Evolutionary conservation across 768 basidiomycete species (phyloP).

Genomic region (Lyophyllum atratum): DNA sequence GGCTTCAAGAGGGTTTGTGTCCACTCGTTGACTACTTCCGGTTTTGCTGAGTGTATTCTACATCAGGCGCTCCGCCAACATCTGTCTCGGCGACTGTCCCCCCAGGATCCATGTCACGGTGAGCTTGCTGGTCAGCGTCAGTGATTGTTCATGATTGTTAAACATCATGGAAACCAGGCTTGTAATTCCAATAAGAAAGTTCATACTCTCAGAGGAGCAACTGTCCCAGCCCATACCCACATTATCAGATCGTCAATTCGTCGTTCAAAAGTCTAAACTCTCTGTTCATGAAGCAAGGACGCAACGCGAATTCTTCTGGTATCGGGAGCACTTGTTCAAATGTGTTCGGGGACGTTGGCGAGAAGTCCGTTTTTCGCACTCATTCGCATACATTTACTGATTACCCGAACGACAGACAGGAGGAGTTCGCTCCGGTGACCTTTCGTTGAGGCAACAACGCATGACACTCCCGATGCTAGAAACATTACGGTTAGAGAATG

Average conservation of each 20-base stretch:
- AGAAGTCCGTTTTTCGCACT: slow-evolving; percentile 60
- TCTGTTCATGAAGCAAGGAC: slow-evolving; percentile 57
- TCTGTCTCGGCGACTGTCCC: slow-evolving; percentile 66
- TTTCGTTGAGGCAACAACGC: slow-evolving; percentile 77
- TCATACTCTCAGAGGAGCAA: slow-evolving; percentile 58
- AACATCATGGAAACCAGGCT: slow-evolving; percentile 40
- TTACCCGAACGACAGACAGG: slow-evolving; percentile 56
- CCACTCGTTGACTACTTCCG: neutral
- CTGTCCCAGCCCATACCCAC: slow-evolving; percentile 77
- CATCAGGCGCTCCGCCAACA: slow-evolving; percentile 39
- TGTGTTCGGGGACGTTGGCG: slow-evolving; percentile 74
- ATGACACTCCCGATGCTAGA: slow-evolving; percentile 83
- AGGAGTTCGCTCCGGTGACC: slow-evolving; percentile 71
- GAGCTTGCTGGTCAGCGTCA: slow-evolving; percentile 18
- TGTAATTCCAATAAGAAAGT: slow-evolving; percentile 71
- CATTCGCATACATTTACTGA: neutral
- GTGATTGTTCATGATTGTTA: slow-evolving; percentile 2
- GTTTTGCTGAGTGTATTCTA: neutral
- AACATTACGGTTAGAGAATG: slow-evolving; percentile 67
- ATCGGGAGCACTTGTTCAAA: slow-evolving; percentile 84
- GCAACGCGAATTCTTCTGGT: slow-evolving; percentile 93
- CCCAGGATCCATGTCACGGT: slow-evolving; percentile 87
- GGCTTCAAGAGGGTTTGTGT: slow-evolving; percentile 59
- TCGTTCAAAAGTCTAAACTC: slow-evolving; percentile 74
- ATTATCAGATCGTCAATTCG: slow-evolving; percentile 87